Conservation (phyloP, 2,329 filamentous ascomycete species). For the Colletotrichum sp. region DNA sequence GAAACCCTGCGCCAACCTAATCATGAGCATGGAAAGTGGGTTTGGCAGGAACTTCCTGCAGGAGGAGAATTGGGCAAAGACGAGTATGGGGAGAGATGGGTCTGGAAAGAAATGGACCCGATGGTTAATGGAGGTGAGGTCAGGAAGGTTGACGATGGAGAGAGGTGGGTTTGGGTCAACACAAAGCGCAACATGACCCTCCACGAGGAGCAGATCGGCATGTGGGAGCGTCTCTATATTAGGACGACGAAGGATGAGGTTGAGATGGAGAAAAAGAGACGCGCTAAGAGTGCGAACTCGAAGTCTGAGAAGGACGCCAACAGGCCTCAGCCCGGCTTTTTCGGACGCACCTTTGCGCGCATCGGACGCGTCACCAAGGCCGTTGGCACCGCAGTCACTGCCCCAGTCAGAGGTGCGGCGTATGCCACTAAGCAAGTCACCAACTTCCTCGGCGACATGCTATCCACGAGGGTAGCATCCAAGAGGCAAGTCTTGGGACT, state of each 20-base stretch:
- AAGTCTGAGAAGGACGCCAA: not conserved
- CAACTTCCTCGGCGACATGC: not conserved
- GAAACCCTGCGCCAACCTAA: not conserved
- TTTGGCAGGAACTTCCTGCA: not conserved
- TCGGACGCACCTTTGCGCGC: not conserved
- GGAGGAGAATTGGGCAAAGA: not conserved
- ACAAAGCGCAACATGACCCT: not conserved
- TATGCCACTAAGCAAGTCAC: not conserved
- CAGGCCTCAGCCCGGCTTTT: not conserved
- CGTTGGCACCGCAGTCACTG: not conserved
- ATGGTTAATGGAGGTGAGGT: not conserved
- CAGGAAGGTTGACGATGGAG: constrained; percentile 15
- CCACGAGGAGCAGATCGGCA: constrained; percentile 24
- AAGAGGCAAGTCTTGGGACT: not conserved
- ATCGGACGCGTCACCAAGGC: not conserved
- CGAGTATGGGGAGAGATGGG: not conserved
- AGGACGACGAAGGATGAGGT: constrained; percentile 17
- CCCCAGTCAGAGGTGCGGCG: not conserved
- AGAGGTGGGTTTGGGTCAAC: not conserved
- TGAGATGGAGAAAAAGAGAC: not conserved
- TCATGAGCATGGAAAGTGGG: not conserved
- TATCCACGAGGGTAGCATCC: not conserved
- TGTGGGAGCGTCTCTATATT: constrained; percentile 26
- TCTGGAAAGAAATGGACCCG: not conserved
- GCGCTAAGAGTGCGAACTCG: not conserved